Base-by-base conservation (phyloP, 305 asterid genomes). In the Fraxinus greggii region DNA sequence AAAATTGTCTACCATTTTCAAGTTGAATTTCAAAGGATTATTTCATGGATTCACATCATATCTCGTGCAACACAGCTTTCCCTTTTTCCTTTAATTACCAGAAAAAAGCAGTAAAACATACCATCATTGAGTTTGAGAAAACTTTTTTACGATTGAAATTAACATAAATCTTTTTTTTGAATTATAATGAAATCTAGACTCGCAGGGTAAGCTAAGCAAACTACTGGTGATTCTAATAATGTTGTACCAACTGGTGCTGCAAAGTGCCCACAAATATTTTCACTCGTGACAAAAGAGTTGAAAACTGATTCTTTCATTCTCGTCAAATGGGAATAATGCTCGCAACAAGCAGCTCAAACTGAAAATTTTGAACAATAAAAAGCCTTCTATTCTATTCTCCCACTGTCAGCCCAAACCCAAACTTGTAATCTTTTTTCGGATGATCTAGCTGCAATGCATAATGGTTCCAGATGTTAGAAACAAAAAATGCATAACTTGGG, bases 391-490 rank as follows among this genome's bases (percentile, higher is more conserved):
- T 63, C 83, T 77, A 74, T 74, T 82, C 89, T 91, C 99, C 99
- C 59, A 93, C 95, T 13, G 97, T 93, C 80, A 95, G 83, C 77
- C 98, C 99, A 51, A 95, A 91, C 29, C 98, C 99, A 63, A 95
- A 92, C 89, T 95, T 95, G 93, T 94, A 94, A 79, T 94, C 98
- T 75, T 93, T 95, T 94, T 95, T 94, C 88, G 29, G 61, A 82
- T 96, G 98, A 81, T 96, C 99, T 33, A 94, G 67, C 99, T 92
- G 98, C 92, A 85, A 76, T 82, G 63, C 36, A 59, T 76, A 63
- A 45, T 77, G 4, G 76, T 59, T 12, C 23, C 33, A 81, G 38
- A 54, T 36, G 40, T 26, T 26, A 65, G 59, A 63, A 79, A 32
- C 74, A 8, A 28, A 79, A 28, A 79, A 21, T 54, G 78, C 63